phyloP scores from a whole-genome alignment of 768 basidiomycete genomes.

The Pleurotus ostreatus region DNA sequence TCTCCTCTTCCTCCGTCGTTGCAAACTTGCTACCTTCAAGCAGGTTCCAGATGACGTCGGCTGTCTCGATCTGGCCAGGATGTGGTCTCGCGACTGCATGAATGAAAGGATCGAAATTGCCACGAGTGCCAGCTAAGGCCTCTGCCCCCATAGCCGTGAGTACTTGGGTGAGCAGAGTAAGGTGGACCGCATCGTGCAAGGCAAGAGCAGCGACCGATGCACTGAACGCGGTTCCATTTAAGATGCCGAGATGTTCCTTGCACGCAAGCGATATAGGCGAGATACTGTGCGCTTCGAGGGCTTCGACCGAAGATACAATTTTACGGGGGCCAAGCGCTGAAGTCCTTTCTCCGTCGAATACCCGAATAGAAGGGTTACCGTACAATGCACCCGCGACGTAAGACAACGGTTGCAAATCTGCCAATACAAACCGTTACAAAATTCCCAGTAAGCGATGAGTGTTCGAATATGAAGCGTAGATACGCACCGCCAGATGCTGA shows the following conservation, averaged over 20 bases:
- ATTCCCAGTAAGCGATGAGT: neutral
- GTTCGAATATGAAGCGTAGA: neutral
- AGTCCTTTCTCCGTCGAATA: conserved; percentile 47
- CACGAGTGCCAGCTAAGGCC: conserved; percentile 63
- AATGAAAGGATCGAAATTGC: conserved; percentile 67
- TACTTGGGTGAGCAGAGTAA: conserved; percentile 60
- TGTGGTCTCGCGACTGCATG: conserved; percentile 73
- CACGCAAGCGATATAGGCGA: conserved; percentile 56
- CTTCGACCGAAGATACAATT: conserved; percentile 47
- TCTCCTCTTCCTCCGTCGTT: conserved; percentile 56
- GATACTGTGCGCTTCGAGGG: conserved; percentile 48
- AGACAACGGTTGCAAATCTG: conserved; percentile 40
- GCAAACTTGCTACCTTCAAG: conserved; percentile 62
- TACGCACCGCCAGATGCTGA: conserved; percentile 69
- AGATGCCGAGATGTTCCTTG: conserved; percentile 67
- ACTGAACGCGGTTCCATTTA: conserved; percentile 76
- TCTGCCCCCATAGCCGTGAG: conserved; percentile 81
- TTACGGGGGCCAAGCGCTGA: conserved; percentile 43
- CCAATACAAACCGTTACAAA: neutral
- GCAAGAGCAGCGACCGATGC: conserved; percentile 71
- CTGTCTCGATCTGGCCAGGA: conserved; percentile 70
- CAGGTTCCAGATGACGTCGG: conserved; percentile 56
- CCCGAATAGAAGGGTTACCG: conserved; percentile 63
- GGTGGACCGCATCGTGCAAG: conserved; percentile 63
- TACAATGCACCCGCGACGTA: conserved; percentile 68